Evolutionary conservation across 306 rosid species (phyloP).

Genomic region (Echinosophora koreensis): DNA sequence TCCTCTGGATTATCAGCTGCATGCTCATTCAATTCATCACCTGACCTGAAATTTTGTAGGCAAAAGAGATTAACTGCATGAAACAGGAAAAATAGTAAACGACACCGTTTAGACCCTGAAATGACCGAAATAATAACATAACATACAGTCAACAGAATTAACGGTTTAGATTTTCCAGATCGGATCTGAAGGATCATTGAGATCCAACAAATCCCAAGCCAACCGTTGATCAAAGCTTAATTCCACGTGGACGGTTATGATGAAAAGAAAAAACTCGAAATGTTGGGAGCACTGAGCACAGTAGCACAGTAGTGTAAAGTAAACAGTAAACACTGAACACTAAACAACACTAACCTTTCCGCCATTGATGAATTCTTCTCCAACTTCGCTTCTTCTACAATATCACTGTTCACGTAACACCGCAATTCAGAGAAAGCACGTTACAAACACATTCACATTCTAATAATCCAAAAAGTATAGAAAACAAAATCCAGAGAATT

Average conservation of each 20-base stretch:
- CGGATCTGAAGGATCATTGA: conserved; percentile 48
- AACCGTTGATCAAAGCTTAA: background rate
- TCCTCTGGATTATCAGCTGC: conserved; percentile 91
- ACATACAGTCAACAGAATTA: conserved; percentile 31
- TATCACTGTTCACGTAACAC: conserved; percentile 47
- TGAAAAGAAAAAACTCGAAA: background rate
- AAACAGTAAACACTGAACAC: background rate
- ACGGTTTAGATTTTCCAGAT: conserved; percentile 54
- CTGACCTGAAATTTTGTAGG: conserved; percentile 56
- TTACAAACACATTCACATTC: conserved; percentile 39
- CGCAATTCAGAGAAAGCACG: background rate
- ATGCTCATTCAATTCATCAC: conserved; percentile 60
- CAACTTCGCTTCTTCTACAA: conserved; percentile 52
- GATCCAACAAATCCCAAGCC: conserved; percentile 9
- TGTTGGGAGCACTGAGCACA: no score
- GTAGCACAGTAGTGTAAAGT: background rate
- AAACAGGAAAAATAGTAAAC: conserved; percentile 19
- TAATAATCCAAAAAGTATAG: background rate
- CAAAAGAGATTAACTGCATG: conserved; percentile 6
- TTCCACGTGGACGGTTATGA: conserved; percentile 39
- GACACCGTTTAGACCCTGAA: conserved; percentile 28
- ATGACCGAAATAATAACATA: conserved; percentile 31
- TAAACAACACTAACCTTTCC: conserved; percentile 60
- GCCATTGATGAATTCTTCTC: conserved; percentile 74
- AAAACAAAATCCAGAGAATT: background rate